Evolutionary conservation across 78 protist species (phyloP), one percentile per base, ranked within the genome.

Genomic region (slime mould (Dictyostelium discoideum)): DNA sequence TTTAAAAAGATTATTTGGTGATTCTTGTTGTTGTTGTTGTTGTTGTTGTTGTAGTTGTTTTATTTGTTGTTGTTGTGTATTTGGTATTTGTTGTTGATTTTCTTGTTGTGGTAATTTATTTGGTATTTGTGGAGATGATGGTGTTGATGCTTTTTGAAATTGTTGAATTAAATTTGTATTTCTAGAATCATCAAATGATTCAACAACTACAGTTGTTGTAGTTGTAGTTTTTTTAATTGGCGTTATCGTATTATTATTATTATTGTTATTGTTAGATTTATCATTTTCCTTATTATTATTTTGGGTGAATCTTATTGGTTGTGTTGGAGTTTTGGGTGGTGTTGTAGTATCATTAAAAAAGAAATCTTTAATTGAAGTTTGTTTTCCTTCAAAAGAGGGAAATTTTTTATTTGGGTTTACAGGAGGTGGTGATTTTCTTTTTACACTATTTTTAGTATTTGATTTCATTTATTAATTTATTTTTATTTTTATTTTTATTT

Each of bases 291-390:
- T n/a, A 29, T 40, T 40, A 29, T 20, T 78, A 10, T 22, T 78
- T 37, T 5, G n/a, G n/a, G 65, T 54, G 65, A 54, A 54, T 54
- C 65, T 54, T 54, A 54, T 16, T 69, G 37, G 37, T 69, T n/a
- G 29, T 26, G 77, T 69, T 24, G 77, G 77, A 18, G 77, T 26
- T 54, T 14, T 54, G 5, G 32, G 29, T 40, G 82, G 4, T 24
- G 84, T 40, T 77, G 84, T 16, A 14, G 80, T 73, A 73, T 73
- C 80, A 67, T 67, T 67, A 9, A 67, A 40, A 40, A 87, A 87
- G 78, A 78, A 87, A 37, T 87, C 93, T 11, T 46, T 67, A 24
- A 87, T 87, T 13, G 93, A 79, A 2, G 93, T 26, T 87, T 87
- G 93, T 79, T 63, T 48, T 3, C 93, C 85, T 2, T 42, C 50